Base-by-base conservation (phyloP, 441 rosid species). In the Isatis lusitanica region DNA sequence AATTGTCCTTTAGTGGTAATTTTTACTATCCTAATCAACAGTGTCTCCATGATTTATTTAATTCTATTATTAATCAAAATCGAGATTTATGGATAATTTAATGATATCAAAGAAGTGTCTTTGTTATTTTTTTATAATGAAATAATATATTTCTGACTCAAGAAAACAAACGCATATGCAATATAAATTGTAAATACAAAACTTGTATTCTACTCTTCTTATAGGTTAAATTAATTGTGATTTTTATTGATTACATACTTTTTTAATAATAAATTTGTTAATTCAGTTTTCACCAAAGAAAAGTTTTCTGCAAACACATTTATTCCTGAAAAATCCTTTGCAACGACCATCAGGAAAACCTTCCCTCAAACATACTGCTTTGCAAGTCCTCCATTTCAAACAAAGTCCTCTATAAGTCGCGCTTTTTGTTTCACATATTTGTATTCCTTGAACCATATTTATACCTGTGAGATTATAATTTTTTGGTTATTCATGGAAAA, bases 341-440 rank as follows among this genome's bases (percentile, higher is more conserved):
- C 71, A 64, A 5, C 24, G 40, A 35, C 71, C 71, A 44, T 73
- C 65, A 11, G 65, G 26, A 5, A 73, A 73, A 10, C 65, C 58
- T 73, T 73, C 76, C 2, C 39, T 46, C 0, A 44, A 33, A 44
- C 76, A 64, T 1, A 55, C 65, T 18, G 5, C 1, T 7, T 9
- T 40, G 47, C 76, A 73, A n/a, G 0, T 21, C 1, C 5, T 55
- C 76, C 58, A 73, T 4, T 15, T 73, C 9, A 2, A 0, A 15
- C 64, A 73, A 7, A 65, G 0, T 56, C 66, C 71, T 6, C 16
- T 35, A 3, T 0, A 73, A 6, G 52, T 9, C 0, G 30, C 64
- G 1, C 24, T 73, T 9, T 18, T 63, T 9, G 76, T 2, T 53
- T 73, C 56, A 5, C 76, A 72, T 3, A 21, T 2, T 44, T 63